Percentiles rank a stretch among this genome's conserved stretches.
phyloP scores from a whole-genome alignment of 1,284 basidiomycete species.

The Sporisorium scitamineum region DNA sequence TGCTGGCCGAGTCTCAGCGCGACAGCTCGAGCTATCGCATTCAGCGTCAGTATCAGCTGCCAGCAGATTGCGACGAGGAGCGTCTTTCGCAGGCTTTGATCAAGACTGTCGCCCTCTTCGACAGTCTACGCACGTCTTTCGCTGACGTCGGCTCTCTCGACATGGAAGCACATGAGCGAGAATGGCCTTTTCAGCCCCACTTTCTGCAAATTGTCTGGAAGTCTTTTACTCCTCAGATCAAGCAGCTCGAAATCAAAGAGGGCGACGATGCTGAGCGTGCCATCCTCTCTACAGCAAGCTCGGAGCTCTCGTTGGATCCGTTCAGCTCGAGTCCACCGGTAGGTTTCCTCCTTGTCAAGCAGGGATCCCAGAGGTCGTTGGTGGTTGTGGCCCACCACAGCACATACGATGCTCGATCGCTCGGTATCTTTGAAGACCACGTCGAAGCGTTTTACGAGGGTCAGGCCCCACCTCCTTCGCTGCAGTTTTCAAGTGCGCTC shows the following conservation, averaged over 20 bases:
- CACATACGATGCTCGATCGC: constrained; percentile 59
- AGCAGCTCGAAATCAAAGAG: constrained; percentile 8
- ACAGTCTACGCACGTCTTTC: constrained; percentile 61
- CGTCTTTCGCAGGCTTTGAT: constrained; percentile 35
- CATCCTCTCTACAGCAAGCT: constrained; percentile 11
- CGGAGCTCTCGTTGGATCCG: constrained; percentile 23
- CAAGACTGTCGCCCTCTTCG: constrained; percentile 33
- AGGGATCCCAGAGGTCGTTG: constrained; percentile 24
- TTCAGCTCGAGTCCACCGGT: constrained; percentile 30
- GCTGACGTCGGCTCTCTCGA: constrained; percentile 42
- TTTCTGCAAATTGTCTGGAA: constrained; percentile 51
- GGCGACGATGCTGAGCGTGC: constrained; percentile 14
- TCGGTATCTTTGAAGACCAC: constrained; percentile 50
- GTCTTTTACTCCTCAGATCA: constrained; percentile 15
- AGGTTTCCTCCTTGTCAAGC: constrained; percentile 37
- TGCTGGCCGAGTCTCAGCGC: constrained; percentile 63
- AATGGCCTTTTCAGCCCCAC: constrained; percentile 47
- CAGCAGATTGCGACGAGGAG: constrained; percentile 34
- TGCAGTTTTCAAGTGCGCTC: constrained; percentile 49
- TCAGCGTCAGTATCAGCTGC: constrained; percentile 59
- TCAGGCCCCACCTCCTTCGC: constrained; percentile 9
- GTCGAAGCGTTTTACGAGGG: constrained; percentile 42
- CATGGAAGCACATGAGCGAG: neutral
- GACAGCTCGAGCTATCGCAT: constrained; percentile 57
- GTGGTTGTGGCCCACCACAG: constrained; percentile 58